These are phyloP conservation scores for Salix viminalis DNA, from an alignment of 345 rosid genomes.

Conservation along the genomic window DNA sequence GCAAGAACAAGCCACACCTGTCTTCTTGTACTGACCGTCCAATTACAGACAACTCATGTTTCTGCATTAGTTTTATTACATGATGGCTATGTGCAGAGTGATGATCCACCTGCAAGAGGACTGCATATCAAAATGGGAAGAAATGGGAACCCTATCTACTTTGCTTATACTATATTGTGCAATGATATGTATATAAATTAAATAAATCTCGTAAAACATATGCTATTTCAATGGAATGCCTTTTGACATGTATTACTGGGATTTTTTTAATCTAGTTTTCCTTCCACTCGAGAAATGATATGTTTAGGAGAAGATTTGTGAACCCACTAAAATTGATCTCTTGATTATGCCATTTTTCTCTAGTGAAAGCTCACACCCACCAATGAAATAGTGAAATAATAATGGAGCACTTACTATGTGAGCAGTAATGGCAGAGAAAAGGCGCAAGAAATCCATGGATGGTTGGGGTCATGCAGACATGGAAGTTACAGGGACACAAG, in stretches of 20 bases:
- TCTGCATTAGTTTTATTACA: background rate
- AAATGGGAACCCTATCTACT: too few relatives aligned
- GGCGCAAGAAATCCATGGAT: conserved; percentile 10
- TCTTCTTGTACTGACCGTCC: background rate
- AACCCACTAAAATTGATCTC: background rate
- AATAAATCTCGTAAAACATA: too few relatives aligned
- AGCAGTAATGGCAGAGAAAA: background rate
- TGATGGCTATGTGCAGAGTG: background rate
- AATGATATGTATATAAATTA: too few relatives aligned
- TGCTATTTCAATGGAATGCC: too few relatives aligned
- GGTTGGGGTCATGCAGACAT: conserved; percentile 8
- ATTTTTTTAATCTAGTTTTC: too few relatives aligned
- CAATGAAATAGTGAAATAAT: background rate
- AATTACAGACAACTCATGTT: background rate
- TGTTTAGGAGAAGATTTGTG: background rate
- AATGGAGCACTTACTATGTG: background rate
- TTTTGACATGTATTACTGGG: too few relatives aligned
- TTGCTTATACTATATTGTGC: too few relatives aligned
- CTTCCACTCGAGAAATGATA: background rate
- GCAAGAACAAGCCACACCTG: background rate
- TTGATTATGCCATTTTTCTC: background rate
- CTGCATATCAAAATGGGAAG: too few relatives aligned
- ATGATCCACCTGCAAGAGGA: background rate
- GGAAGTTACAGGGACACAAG: background rate
- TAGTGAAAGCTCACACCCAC: background rate